phyloP scores from a whole-genome alignment of 1,139 yeast species.

The Hansenula anomala region DNA sequence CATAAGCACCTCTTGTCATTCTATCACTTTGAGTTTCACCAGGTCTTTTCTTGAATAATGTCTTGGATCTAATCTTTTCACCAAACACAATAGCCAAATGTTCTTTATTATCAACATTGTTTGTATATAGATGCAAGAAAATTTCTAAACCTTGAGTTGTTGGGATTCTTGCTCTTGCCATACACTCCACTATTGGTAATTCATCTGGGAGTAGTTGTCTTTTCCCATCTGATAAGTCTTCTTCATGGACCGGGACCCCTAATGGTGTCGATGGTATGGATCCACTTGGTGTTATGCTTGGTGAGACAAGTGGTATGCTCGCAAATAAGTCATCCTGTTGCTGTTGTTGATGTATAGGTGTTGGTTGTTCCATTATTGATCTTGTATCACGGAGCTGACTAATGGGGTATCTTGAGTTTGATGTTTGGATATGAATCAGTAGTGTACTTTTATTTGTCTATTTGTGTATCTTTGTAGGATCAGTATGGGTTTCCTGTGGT shows the following conservation, averaged over 20 bases:
- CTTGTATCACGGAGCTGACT: too few relatives aligned
- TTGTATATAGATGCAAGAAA: constrained; percentile 82
- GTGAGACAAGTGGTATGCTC: constrained; percentile 21
- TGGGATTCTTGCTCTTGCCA: constrained; percentile 90
- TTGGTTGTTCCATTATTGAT: constrained; percentile 10
- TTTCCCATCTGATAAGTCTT: constrained; percentile 15
- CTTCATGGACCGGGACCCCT: constrained; percentile 21
- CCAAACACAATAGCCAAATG: constrained; percentile 98
- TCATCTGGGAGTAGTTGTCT: constrained; percentile 29
- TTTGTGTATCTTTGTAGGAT: too few relatives aligned
- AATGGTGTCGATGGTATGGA: constrained; percentile 23
- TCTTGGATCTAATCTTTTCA: constrained; percentile 75
- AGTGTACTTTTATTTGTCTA: too few relatives aligned
- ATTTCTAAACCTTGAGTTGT: constrained; percentile 93
- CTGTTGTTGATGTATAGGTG: constrained; percentile 3
- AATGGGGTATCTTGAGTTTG: too few relatives aligned
- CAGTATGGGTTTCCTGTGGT: too few relatives aligned
- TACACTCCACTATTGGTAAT: constrained; percentile 76
- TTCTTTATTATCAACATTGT: constrained; percentile 84
- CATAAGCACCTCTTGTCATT: constrained; percentile 96
- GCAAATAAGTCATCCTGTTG: constrained; percentile 3
- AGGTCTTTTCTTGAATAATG: constrained; percentile 56
- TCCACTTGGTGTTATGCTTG: constrained; percentile 18
- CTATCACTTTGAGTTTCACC: constrained; percentile 87
- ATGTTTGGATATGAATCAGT: too few relatives aligned